phyloP scores from a whole-genome alignment of 306 rosid genomes.

The Lathyrus tuberosus region DNA sequence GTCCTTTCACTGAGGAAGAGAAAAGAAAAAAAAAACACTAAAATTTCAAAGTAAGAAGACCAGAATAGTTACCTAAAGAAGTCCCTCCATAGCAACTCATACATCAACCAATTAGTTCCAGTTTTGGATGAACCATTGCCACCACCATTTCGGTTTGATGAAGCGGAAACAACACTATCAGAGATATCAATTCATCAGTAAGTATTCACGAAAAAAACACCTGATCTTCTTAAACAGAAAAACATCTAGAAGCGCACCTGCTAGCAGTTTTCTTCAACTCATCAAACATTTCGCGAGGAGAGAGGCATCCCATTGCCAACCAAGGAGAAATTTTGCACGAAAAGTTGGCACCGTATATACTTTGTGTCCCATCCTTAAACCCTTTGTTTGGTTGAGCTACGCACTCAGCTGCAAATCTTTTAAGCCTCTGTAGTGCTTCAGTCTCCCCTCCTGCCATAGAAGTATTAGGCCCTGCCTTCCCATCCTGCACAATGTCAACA shows the following conservation, averaged over 20 bases:
- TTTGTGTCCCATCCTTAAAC: conserved; percentile 58
- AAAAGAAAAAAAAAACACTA: background rate
- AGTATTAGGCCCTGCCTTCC: conserved; percentile 60
- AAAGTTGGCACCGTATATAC: conserved; percentile 90
- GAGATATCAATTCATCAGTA: conserved; percentile 27
- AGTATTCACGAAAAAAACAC: conserved; percentile 25
- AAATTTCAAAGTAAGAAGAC: conserved; percentile 22
- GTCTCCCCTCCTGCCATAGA: conserved; percentile 90
- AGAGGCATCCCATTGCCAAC: conserved; percentile 94
- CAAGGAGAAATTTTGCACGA: conserved; percentile 98
- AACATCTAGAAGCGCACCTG: conserved; percentile 53
- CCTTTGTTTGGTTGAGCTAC: conserved; percentile 76
- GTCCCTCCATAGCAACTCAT: conserved; percentile 95
- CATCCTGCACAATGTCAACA: conserved; percentile 59
- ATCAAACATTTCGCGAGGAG: conserved; percentile 86
- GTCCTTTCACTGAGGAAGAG: background rate
- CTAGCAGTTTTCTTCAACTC: conserved; percentile 74
- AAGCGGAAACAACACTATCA: conserved; percentile 58
- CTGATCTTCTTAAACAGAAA: conserved; percentile 22
- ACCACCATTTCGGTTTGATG: conserved; percentile 57
- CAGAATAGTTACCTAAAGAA: conserved; percentile 79
- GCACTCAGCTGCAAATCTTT: conserved; percentile 81
- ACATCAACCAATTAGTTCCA: conserved; percentile 90
- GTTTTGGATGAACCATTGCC: conserved; percentile 52
- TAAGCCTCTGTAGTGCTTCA: conserved; percentile 83